Conservation (phyloP, 1,284 basidiomycete genomes). For the Amylostereum chailletii region DNA sequence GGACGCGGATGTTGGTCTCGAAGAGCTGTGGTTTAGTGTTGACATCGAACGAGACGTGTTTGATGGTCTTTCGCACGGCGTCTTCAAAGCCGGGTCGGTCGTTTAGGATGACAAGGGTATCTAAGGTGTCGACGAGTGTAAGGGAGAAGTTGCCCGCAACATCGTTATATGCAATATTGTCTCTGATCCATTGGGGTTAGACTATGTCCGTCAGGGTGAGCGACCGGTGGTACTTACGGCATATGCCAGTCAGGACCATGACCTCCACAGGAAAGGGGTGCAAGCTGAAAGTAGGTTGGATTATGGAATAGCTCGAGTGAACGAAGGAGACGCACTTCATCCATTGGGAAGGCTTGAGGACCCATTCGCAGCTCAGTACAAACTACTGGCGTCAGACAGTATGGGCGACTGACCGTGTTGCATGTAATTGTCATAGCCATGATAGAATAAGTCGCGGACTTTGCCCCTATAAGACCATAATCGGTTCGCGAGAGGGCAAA, state of each 20-base stretch:
- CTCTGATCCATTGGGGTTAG: slow-evolving; percentile 26
- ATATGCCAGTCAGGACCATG: slow-evolving; percentile 75
- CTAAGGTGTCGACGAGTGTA: slow-evolving; percentile 75
- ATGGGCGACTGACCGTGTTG: slow-evolving; percentile 43
- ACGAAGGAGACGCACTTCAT: slow-evolving; percentile 45
- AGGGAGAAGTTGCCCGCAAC: slow-evolving; percentile 83
- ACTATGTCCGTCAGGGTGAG: background rate
- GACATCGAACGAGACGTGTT: slow-evolving; percentile 79
- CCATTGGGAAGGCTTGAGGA: slow-evolving; percentile 65
- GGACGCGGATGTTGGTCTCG: slow-evolving; percentile 82
- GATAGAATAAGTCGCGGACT: slow-evolving; percentile 72
- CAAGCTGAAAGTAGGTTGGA: slow-evolving; percentile 42
- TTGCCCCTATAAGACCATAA: slow-evolving; percentile 38
- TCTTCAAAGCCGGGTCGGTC: slow-evolving; percentile 67
- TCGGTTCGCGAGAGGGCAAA: background rate
- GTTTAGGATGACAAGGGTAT: slow-evolving; percentile 72
- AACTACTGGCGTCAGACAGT: background rate
- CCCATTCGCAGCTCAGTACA: slow-evolving; percentile 1
- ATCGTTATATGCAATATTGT: slow-evolving; percentile 70
- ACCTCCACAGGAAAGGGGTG: slow-evolving; percentile 79
- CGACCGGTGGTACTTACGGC: slow-evolving; percentile 43
- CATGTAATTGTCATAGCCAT: slow-evolving; percentile 80
- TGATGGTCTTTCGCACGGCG: slow-evolving; percentile 67
- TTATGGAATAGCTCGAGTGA: background rate
- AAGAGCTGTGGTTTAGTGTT: slow-evolving; percentile 90